Conservation (phyloP, 2,329 filamentous ascomycete genomes). For the Graphiopsis chlorocephala region DNA sequence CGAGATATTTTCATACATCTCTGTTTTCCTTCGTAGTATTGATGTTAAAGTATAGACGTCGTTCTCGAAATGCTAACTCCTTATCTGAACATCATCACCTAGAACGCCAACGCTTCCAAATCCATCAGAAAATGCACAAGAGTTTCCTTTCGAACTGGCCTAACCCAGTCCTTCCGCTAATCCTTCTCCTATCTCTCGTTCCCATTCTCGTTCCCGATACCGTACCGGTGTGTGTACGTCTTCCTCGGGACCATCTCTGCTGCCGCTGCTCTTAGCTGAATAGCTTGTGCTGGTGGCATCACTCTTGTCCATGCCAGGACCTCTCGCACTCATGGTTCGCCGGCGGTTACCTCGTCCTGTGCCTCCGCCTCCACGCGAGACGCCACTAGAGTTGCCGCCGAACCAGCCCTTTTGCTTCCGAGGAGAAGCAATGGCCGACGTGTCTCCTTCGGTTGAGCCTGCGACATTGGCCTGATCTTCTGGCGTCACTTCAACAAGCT, state of each 20-base stretch:
- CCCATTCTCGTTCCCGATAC: slow-evolving; percentile 51
- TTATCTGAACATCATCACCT: neutral
- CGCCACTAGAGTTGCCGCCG: slow-evolving; percentile 18
- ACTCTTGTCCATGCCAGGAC: neutral
- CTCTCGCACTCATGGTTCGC: slow-evolving; percentile 18
- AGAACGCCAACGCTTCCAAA: neutral
- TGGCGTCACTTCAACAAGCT: slow-evolving; percentile 72
- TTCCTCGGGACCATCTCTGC: slow-evolving; percentile 38
- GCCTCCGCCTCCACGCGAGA: slow-evolving; percentile 17
- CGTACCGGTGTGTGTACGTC: slow-evolving; percentile 51
- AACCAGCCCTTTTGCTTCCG: slow-evolving; percentile 31
- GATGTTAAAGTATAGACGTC: too few species aligned
- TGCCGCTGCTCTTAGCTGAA: slow-evolving; percentile 18
- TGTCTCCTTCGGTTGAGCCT: neutral
- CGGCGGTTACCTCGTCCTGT: slow-evolving; percentile 5
- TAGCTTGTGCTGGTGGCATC: slow-evolving; percentile 13
- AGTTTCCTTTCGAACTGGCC: neutral
- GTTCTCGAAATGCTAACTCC: neutral
- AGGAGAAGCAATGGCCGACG: slow-evolving; percentile 11
- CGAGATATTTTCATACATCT: too few species aligned
- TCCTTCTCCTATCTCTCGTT: slow-evolving; percentile 82
- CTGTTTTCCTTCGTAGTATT: too few species aligned
- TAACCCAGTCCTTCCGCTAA: slow-evolving; percentile 78
- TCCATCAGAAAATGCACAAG: neutral
- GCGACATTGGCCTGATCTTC: neutral